Conservation (phyloP, 2,329 filamentous ascomycete species). For the Aspergillus texensis region DNA sequence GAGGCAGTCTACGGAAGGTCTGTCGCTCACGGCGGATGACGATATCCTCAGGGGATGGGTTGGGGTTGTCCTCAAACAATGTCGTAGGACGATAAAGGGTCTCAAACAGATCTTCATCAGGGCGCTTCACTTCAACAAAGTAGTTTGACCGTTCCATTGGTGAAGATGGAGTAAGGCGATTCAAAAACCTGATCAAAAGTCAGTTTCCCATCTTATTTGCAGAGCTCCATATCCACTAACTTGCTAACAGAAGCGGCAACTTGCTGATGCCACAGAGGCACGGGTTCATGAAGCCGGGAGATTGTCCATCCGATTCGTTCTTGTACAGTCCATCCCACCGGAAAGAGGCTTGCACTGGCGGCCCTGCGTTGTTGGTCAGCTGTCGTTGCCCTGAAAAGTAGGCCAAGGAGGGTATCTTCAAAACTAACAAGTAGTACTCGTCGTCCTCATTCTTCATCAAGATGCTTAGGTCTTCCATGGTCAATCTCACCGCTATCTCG, state of each 20-base stretch:
- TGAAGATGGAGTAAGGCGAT: conserved; percentile 45
- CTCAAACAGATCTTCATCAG: conserved; percentile 40
- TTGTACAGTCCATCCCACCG: conserved; percentile 55
- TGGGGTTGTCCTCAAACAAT: conserved; percentile 41
- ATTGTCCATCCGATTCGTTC: conserved; percentile 54
- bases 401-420: not conserved
- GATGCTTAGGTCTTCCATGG: conserved; percentile 57
- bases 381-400: not conserved
- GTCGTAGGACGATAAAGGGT: conserved; percentile 50
- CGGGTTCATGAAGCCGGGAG: conserved; percentile 49
- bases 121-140: conserved; percentile 52
- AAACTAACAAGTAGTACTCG: conserved; percentile 51
- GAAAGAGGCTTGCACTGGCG: conserved; percentile 57
- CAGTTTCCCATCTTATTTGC: not conserved
- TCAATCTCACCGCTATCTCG: conserved; percentile 54
- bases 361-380: conserved; percentile 35
- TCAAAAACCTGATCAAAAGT: conserved; percentile 44
- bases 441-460: conserved; percentile 49
- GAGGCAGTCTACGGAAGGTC: conserved; percentile 51
- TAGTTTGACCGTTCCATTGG: conserved; percentile 54
- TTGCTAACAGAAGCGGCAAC: conserved; percentile 47
- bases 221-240: conserved; percentile 28
- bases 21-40: conserved; percentile 54
- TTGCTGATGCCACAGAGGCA: conserved; percentile 55
- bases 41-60: conserved; percentile 44